phyloP scores from a whole-genome alignment of 805 yeast species.

The Ogataea thermomethanolica region DNA sequence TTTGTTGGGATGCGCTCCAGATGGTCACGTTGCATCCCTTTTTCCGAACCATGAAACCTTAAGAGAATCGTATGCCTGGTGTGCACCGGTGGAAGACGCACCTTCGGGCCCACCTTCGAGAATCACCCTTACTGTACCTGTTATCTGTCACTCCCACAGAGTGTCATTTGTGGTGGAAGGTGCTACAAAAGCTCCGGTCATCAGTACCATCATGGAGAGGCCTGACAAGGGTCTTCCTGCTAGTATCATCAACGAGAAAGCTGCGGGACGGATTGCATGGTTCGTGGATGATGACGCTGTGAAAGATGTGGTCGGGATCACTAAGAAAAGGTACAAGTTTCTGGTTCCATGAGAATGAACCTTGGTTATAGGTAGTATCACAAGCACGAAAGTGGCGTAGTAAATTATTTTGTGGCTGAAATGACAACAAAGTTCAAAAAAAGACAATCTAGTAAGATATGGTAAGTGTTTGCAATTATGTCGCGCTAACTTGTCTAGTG shows the following conservation, averaged over 20 bases:
- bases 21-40: slow-evolving; percentile 95
- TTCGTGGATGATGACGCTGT: slow-evolving; percentile 94
- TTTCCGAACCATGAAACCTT: slow-evolving; percentile 89
- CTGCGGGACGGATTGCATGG: slow-evolving; percentile 97
- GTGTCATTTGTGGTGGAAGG: slow-evolving; percentile 97
- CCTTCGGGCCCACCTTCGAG: slow-evolving; percentile 85
- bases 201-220: slow-evolving; percentile 89
- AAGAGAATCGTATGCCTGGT: slow-evolving; percentile 92
- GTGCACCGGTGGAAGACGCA: slow-evolving; percentile 86
- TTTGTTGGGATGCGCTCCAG: slow-evolving; percentile 96
- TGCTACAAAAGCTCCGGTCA: slow-evolving; percentile 87
- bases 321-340: slow-evolving; percentile 68
- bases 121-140: slow-evolving; percentile 90
- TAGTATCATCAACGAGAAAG: slow-evolving; percentile 88
- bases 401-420: slow-evolving; percentile 1
- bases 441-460: neutral
- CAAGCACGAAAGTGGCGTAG: too few relatives aligned
- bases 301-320: slow-evolving; percentile 64
- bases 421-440: slow-evolving; percentile 3
- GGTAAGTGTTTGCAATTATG: slow-evolving; percentile 5
- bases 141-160: slow-evolving; percentile 87
- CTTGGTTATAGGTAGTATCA: too few relatives aligned
- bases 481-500: slow-evolving; percentile 16
- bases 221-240: slow-evolving; percentile 96
- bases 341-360: slow-evolving; percentile 28